Conservation (phyloP, 805 yeast species). For the Myxozyma melibiosi region DNA sequence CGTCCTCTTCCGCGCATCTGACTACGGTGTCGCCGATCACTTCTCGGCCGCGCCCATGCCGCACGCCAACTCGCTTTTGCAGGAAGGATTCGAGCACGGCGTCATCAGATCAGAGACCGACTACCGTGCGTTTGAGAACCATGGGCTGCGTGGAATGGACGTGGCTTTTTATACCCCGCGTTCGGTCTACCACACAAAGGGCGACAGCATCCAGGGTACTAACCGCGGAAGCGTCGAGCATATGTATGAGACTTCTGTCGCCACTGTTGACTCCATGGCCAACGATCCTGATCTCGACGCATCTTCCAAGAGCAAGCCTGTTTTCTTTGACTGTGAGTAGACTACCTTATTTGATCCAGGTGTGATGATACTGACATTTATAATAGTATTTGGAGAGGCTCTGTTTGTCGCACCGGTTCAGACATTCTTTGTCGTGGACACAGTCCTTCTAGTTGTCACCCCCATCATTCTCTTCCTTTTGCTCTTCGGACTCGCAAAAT, state of each 20-base stretch:
- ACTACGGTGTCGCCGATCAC: slow-evolving; percentile 60
- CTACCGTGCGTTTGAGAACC: slow-evolving; percentile 64
- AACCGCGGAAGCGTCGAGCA: slow-evolving; percentile 76
- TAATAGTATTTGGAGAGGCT: slow-evolving; percentile 29
- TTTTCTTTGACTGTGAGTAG: slow-evolving; percentile 57
- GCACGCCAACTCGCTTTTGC: slow-evolving; percentile 77
- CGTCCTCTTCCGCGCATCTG: slow-evolving; percentile 67
- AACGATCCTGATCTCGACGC: slow-evolving; percentile 44
- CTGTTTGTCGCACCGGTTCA: slow-evolving; percentile 33
- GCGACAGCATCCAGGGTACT: slow-evolving; percentile 68
- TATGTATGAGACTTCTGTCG: slow-evolving; percentile 75
- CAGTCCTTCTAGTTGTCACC: slow-evolving; percentile 53
- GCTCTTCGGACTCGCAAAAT: slow-evolving; percentile 39
- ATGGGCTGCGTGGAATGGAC: slow-evolving; percentile 82
- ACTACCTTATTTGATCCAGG: neutral
- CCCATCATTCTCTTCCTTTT: slow-evolving; percentile 59
- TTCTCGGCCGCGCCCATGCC: slow-evolving; percentile 58
- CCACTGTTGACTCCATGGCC: slow-evolving; percentile 54
- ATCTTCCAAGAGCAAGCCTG: slow-evolving; percentile 46
- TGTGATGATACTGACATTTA: neutral
- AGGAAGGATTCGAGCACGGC: slow-evolving; percentile 78
- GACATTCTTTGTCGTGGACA: slow-evolving; percentile 54
- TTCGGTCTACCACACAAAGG: slow-evolving; percentile 75
- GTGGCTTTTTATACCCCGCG: slow-evolving; percentile 88
- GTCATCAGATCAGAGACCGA: slow-evolving; percentile 82